Conservation (phyloP, 2,329 filamentous ascomycete species). For the Penicillium freii region DNA sequence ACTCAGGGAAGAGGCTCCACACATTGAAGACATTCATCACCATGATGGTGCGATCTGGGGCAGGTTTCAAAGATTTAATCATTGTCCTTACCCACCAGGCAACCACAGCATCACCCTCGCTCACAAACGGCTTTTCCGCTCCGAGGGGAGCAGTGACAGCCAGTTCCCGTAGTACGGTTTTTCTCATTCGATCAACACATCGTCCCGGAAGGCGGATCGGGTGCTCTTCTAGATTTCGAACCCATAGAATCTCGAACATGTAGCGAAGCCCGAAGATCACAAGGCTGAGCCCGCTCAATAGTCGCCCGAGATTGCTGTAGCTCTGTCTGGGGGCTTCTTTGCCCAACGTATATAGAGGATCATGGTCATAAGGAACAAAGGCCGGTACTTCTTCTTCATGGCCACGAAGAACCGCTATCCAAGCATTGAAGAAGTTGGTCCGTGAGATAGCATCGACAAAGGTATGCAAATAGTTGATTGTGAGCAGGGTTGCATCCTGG, state of each 20-base stretch:
- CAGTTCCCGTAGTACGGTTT: not conserved
- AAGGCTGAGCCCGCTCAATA: not conserved
- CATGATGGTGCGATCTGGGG: constrained; percentile 23
- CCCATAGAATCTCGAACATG: not conserved
- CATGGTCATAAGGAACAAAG: not conserved
- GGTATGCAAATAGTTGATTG: too few relatives aligned
- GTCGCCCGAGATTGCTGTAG: not conserved
- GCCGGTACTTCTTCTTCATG: not conserved
- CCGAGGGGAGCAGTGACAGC: not conserved
- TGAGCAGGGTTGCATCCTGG: too few relatives aligned
- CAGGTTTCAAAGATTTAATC: constrained; percentile 14
- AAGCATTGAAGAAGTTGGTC: too few relatives aligned
- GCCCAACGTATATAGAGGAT: not conserved
- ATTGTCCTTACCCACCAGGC: constrained; percentile 42
- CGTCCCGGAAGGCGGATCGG: not conserved
- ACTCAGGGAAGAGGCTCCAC: constrained; percentile 33
- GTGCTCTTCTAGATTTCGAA: not conserved
- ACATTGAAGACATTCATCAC: constrained; percentile 45
- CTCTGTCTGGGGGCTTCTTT: not conserved
- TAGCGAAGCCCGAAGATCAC: not conserved
- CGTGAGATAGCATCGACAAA: too few relatives aligned
- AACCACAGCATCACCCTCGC: not conserved
- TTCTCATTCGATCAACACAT: not conserved
- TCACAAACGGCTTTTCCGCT: not conserved
- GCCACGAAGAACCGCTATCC: too few relatives aligned